Base-by-base conservation (phyloP, 2,329 filamentous ascomycete species). In the Neoarthrinium moseri region DNA sequence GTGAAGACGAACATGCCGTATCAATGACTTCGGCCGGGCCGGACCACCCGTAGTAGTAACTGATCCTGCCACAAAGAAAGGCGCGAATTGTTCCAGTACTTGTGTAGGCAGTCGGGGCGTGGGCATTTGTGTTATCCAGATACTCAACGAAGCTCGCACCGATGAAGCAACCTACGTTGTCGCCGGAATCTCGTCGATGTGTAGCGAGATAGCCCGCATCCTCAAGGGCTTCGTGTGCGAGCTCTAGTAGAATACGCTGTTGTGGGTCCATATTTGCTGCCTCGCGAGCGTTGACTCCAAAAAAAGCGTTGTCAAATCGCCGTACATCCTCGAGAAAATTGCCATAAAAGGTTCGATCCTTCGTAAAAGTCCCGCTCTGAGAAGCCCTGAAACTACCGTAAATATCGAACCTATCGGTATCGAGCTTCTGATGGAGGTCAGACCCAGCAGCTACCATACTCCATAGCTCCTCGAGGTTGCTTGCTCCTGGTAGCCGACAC, bases 1-100 rank as follows among this genome's bases (percentile, higher is more conserved):
- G 46, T 0, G 65, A 65, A 0, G 67, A 60, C 0, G 66, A 66
- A 46, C 68, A 71, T 1, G 68, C 68, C 2, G 64, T 66, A 44
- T 71, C 66, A 17, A 69, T 44, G 1, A 58, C 55, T 6, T 65
- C 45, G 2, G 59, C 56, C 0, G 67, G 66, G 1, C 69, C 67
- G 1, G 52, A 57, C 61, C 62, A 67, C 11, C 65, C 63, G 42
- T 68, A 70, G 34, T 54, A 55, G 41, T 71, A 61, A 23, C 53
- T 61, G 12, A 70, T 47, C 6, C 51, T 53, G 11, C 66, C 67
- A n/a, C 52, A 50, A 2, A 65, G 46, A 42, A 69, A 69, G 2
- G 58, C 51, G 2, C 58, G 50, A 3, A 65, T 45, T 1, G 56
- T 63, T 1, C 71, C 70, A 0, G 61, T 67, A 3, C 54, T 50